phyloP scores from a whole-genome alignment of 2,329 filamentous ascomycete species.

The Alternaria conjuncta region DNA sequence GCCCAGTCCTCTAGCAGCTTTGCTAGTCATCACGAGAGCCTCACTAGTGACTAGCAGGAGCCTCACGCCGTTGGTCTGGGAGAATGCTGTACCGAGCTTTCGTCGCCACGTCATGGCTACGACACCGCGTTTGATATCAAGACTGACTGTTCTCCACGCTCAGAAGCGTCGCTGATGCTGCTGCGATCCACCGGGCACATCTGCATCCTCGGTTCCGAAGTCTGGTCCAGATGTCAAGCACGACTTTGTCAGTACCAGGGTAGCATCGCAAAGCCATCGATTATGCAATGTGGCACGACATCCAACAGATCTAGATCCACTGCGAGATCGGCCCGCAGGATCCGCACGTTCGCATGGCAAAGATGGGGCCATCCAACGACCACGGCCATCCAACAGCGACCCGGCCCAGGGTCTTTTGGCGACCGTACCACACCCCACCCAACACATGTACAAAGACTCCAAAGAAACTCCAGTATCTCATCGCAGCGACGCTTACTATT shows the following conservation, averaged over 20 bases:
- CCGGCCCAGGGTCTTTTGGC: not conserved
- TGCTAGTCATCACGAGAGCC: not conserved
- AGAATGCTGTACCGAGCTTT: not conserved
- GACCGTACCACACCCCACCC: not conserved
- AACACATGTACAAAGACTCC: not conserved
- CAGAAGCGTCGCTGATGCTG: not conserved
- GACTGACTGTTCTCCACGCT: not conserved
- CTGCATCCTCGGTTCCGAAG: not conserved
- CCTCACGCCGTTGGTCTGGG: not conserved
- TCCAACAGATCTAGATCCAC: not conserved
- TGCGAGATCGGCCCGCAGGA: conserved; percentile 2
- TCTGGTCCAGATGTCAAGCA: not conserved
- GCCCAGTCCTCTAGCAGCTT: not conserved
- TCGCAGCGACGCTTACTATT: too few species aligned
- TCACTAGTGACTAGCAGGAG: not conserved
- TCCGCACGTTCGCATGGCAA: conserved; percentile 12
- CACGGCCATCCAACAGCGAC: not conserved
- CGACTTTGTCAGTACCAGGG: not conserved
- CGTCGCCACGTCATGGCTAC: not conserved
- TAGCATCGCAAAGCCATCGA: not conserved
- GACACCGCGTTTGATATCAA: not conserved
- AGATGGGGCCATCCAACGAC: conserved; percentile 1
- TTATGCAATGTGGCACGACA: not conserved
- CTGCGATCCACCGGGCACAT: not conserved
- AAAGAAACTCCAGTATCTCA: not conserved